Conservation (phyloP, 192 early-diverging fungal species). For the Gryganskiella cystojenkinii region DNA sequence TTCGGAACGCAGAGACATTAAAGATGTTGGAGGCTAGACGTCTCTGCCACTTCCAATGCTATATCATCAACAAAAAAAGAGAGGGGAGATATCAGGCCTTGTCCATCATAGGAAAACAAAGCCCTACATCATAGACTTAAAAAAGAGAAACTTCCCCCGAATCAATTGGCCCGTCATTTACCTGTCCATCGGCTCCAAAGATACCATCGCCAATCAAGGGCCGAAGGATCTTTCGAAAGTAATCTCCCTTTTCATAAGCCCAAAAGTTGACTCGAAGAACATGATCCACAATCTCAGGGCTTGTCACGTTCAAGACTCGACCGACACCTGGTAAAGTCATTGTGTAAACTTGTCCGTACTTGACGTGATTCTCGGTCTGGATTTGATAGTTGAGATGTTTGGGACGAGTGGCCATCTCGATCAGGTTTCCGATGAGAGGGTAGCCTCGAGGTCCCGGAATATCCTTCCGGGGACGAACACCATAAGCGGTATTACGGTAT, state of each 20-base stretch:
- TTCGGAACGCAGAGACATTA: slow-evolving; percentile 20
- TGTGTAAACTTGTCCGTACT: slow-evolving; percentile 21
- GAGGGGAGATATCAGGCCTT: neutral
- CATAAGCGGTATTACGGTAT: neutral
- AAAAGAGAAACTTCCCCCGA: no score
- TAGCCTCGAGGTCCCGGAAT: slow-evolving; percentile 4
- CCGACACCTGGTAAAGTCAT: slow-evolving; percentile 22
- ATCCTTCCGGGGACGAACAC: neutral
- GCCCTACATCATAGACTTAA: neutral
- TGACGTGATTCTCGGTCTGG: slow-evolving; percentile 9
- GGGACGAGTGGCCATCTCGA: neutral
- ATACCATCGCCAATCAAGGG: slow-evolving; percentile 32
- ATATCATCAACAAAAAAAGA: neutral
- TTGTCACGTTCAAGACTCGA: slow-evolving; percentile 16
- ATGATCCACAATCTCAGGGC: slow-evolving; percentile 31
- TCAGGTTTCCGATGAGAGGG: slow-evolving; percentile 6
- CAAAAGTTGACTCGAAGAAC: slow-evolving; percentile 33
- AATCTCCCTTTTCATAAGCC: slow-evolving; percentile 31
- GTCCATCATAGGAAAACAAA: neutral
- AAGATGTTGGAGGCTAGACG: slow-evolving; percentile 36
- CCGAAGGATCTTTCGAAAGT: slow-evolving; percentile 1
- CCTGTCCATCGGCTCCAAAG: slow-evolving; percentile 43
- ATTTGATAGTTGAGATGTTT: slow-evolving; percentile 14
- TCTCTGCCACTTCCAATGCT: slow-evolving; percentile 40
- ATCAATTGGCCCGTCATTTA: slow-evolving; percentile 3